phyloP scores from a whole-genome alignment of 1,139 yeast genomes.

The Nakaseomyces nivariensis region DNA sequence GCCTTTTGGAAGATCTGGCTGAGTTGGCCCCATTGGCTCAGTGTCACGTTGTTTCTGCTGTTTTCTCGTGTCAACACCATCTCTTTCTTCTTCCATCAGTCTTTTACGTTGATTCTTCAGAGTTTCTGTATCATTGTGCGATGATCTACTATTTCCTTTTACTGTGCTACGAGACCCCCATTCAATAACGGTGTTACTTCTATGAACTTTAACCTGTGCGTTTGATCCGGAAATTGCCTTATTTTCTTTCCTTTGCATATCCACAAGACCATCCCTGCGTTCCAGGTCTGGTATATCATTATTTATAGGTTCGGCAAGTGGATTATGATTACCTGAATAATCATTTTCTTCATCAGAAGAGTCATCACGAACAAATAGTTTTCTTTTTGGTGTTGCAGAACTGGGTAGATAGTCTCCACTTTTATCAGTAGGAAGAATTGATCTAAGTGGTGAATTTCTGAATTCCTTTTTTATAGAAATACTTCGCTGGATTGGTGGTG shows the following conservation, averaged over 20 bases:
- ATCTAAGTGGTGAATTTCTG: not conserved
- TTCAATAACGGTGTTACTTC: constrained; percentile 21
- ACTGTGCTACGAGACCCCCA: constrained; percentile 19
- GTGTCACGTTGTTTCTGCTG: constrained; percentile 5
- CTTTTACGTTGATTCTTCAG: not conserved
- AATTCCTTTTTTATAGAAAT: not conserved
- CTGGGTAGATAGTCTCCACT: not conserved
- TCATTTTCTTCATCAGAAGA: constrained; percentile 1
- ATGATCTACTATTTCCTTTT: not conserved
- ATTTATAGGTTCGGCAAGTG: not conserved
- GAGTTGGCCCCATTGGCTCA: constrained; percentile 32
- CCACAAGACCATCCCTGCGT: not conserved
- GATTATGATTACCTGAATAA: not conserved
- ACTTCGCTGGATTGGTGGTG: not conserved
- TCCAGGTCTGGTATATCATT: not conserved
- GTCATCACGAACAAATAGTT: constrained; percentile 13
- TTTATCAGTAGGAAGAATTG: not conserved
- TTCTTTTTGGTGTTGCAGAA: not conserved
- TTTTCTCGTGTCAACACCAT: not conserved
- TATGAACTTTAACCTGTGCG: constrained; percentile 2
- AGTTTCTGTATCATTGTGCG: not conserved
- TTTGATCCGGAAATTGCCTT: constrained; percentile 3
- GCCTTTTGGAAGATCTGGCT: constrained; percentile 26
- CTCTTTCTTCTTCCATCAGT: not conserved
- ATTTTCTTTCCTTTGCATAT: not conserved